Evolutionary conservation across 192 early-diverging fungal species (phyloP).

Genomic region (Phlyctochytrium planicorne): DNA sequence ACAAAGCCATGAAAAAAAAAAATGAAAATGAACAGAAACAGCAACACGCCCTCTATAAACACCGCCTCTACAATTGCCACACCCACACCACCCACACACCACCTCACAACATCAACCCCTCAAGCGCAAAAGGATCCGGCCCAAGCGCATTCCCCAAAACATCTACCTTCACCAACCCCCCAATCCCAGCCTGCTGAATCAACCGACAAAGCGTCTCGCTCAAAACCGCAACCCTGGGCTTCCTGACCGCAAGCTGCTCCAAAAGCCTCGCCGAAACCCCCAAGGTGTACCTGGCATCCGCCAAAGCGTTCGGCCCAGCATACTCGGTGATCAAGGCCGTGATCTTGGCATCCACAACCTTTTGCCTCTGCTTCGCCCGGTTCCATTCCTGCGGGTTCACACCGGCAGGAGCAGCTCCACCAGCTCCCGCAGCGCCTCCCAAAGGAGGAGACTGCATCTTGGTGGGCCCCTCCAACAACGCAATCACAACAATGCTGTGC

Average conservation of each 20-base stretch:
- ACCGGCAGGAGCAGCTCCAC: too few species aligned
- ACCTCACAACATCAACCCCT: too few species aligned
- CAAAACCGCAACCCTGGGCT: background rate
- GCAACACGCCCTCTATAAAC: too few species aligned
- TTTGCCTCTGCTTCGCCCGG: background rate
- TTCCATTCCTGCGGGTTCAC: background rate
- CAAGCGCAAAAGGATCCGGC: too few species aligned
- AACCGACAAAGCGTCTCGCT: background rate
- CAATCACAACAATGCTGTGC: background rate
- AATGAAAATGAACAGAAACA: too few species aligned
- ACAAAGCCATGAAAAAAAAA: too few species aligned
- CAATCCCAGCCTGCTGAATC: background rate
- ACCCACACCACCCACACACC: too few species aligned
- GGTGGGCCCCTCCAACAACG: constrained; percentile 2
- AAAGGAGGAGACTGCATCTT: background rate
- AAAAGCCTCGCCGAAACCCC: background rate
- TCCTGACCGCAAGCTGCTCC: background rate
- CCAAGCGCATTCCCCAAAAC: background rate
- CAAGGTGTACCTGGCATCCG: background rate
- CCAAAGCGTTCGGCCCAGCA: background rate
- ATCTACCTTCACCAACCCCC: background rate
- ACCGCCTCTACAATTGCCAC: too few species aligned
- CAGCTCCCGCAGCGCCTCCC: too few species aligned
- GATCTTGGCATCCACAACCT: background rate
- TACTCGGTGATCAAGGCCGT: background rate